Percentiles rank a stretch among this genome's conserved stretches.
Evolutionary conservation across 768 basidiomycete species (phyloP).

Genomic region (Podaxis sp.): DNA sequence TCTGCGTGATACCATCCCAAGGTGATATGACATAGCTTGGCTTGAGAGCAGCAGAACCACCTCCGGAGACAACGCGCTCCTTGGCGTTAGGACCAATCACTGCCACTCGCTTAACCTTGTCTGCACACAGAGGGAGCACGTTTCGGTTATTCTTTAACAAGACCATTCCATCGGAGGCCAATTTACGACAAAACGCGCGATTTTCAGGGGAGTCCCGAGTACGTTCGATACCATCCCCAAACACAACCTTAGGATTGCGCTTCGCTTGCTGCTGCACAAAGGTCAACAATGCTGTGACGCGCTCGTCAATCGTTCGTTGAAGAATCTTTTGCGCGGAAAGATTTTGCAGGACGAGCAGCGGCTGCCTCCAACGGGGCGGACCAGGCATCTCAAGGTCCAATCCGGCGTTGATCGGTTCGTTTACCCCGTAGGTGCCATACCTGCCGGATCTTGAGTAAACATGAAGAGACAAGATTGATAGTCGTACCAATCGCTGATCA

Average conservation of each 20-base stretch:
- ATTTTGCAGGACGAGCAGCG: conserved; percentile 35
- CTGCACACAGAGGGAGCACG: conserved; percentile 52
- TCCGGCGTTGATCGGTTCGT: conserved; percentile 68
- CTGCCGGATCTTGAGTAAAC: conserved; percentile 29
- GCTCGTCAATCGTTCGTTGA: conserved; percentile 44
- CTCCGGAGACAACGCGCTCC: conserved; percentile 67
- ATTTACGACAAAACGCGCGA: conserved; percentile 50
- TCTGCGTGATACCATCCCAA: conserved; percentile 55
- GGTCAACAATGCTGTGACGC: conserved; percentile 48
- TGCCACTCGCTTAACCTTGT: conserved; percentile 47
- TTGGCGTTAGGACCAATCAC: conserved; percentile 72
- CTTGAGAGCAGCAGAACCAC: conserved; percentile 76
- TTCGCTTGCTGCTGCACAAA: conserved; percentile 60
- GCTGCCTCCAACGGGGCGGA: conserved; percentile 65
- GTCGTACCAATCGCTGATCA: conserved; percentile 78
- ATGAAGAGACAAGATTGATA: background rate
- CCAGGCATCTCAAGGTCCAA: conserved; percentile 82
- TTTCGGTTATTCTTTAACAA: conserved; percentile 60
- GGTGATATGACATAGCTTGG: conserved; percentile 66
- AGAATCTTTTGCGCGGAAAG: conserved; percentile 48
- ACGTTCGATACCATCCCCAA: conserved; percentile 60
- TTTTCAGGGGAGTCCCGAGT: conserved; percentile 53
- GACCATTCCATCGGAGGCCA: conserved; percentile 65
- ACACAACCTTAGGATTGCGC: conserved; percentile 58
- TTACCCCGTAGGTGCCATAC: conserved; percentile 75